Evolutionary conservation across 345 rosid genomes (phyloP), one percentile per base, ranked within the genome.

Genomic region (Euclidium syriacum): DNA sequence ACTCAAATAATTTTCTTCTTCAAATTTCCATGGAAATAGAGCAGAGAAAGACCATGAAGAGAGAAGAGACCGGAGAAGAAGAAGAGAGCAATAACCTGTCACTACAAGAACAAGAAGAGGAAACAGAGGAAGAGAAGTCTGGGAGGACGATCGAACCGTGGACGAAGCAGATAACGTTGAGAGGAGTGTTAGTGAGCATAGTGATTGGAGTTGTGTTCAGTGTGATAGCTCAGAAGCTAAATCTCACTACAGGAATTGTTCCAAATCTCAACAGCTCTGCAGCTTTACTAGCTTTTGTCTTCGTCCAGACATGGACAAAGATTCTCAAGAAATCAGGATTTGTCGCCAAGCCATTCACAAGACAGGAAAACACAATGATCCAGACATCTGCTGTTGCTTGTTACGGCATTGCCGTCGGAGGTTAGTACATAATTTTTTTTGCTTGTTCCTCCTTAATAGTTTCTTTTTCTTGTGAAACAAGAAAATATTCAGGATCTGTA

Each of bases 371-470:
- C 54, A 86, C 92, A 3, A 88, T 91, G 92, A 91, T 88, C 42
- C 98, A 91, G 67, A 91, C 98, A 10, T 88, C 96, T 70, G 92
- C 91, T 2, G 96, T 85, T 63, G 98, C 98, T 38, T 91, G 98
- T 70, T 91, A 83, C 32, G 90, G 96, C 82, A 82, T 88, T 46
- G 70, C 98, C 1, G 78, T 86, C 11, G 98, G 98, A 88, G 98
- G 98, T 91, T 24, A 61, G 73, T 42, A 18, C 47, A 42, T 10
- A 46, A 15, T 8, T 14, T 16, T 44, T 11, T 14, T 7, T 26
- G 12, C 1, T 4, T 40, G 39, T 32, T 58, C 25, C 24, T 43
- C 25, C 6, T 41, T 41, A 10, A 5, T 65, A 44, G 5, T 35
- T 52, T 19, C 0, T 18, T 44, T 39, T 43, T 44, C 58, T 51